Evolutionary conservation across 2,329 filamentous ascomycete species (phyloP).

Genomic region (Thermomyces lanuginosus): DNA sequence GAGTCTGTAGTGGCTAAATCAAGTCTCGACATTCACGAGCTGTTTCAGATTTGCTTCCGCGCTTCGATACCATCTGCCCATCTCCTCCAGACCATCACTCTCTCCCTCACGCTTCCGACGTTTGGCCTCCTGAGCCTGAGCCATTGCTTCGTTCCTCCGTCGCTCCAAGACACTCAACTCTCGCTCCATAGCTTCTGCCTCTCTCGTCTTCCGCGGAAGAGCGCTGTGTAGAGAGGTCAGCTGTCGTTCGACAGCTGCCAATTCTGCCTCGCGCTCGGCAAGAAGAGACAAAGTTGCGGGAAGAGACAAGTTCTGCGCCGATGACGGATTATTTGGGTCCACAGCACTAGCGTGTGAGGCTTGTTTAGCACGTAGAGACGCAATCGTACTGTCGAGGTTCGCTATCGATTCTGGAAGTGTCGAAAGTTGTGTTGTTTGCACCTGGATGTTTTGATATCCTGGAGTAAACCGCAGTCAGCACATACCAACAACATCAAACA

Average conservation of each 20-base stretch:
- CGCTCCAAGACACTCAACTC: constrained; percentile 28
- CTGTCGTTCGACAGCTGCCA: constrained; percentile 26
- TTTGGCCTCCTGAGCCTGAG: constrained; percentile 31
- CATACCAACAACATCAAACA: neutral
- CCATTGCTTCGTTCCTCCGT: constrained; percentile 28
- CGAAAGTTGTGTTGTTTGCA: constrained; percentile 36
- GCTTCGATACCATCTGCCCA: constrained; percentile 30
- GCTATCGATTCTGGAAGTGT: constrained; percentile 37
- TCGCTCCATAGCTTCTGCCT: constrained; percentile 29
- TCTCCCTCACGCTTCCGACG: constrained; percentile 29
- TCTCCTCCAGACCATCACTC: constrained; percentile 30
- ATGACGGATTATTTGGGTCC: constrained; percentile 11
- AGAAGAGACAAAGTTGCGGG: constrained; percentile 26
- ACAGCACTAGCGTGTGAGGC: constrained; percentile 46
- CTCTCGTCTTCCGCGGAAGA: constrained; percentile 27
- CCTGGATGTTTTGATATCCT: constrained; percentile 39
- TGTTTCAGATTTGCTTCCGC: constrained; percentile 26
- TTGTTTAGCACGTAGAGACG: constrained; percentile 37
- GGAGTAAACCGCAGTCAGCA: constrained; percentile 2
- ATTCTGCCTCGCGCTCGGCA: constrained; percentile 24
- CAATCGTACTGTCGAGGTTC: constrained; percentile 35
- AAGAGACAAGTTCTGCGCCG: constrained; percentile 24
- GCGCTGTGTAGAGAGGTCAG: constrained; percentile 28
- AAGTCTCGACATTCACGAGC: constrained; percentile 18
- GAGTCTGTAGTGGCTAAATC: too few relatives aligned